Evolutionary conservation across 2,329 filamentous ascomycete genomes (phyloP).

Genomic region (Colletotrichum liriopes): DNA sequence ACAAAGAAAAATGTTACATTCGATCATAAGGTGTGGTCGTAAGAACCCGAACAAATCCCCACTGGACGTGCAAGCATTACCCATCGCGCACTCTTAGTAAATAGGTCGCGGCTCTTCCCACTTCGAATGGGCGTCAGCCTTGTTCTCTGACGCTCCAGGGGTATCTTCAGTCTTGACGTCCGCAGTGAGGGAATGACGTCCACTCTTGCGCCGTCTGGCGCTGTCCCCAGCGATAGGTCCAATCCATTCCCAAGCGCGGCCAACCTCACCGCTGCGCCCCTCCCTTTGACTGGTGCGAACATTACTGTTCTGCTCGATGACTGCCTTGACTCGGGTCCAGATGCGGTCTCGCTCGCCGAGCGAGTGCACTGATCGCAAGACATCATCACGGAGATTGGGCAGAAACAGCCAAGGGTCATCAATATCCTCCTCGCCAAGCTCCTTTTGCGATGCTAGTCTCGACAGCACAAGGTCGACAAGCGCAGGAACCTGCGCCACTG

Average conservation of each 20-base stretch:
- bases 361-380: conserved; percentile 86
- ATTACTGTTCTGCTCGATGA: conserved; percentile 96
- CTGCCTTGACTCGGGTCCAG: conserved; percentile 85
- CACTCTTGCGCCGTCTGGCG: conserved; percentile 65
- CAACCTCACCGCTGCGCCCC: conserved; percentile 76
- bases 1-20: conserved; percentile 40
- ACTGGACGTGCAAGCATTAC: neutral
- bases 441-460: conserved; percentile 86
- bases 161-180: conserved; percentile 57
- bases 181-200: conserved; percentile 63
- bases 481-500: conserved; percentile 81
- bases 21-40: conserved; percentile 10
- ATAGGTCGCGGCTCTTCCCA: conserved; percentile 61
- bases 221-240: conserved; percentile 67
- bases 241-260: conserved; percentile 80
- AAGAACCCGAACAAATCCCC: neutral
- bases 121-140: conserved; percentile 48
- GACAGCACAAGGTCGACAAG: conserved; percentile 90
- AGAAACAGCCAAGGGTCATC: conserved; percentile 88
- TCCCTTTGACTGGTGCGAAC: conserved; percentile 83
- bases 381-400: conserved; percentile 91
- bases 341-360: conserved; percentile 83
- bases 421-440: conserved; percentile 77
- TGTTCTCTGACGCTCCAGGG: conserved; percentile 37
- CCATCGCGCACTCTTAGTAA: conserved; percentile 50